Conservation (phyloP, 306 rosid species). For the Rosa persica region DNA sequence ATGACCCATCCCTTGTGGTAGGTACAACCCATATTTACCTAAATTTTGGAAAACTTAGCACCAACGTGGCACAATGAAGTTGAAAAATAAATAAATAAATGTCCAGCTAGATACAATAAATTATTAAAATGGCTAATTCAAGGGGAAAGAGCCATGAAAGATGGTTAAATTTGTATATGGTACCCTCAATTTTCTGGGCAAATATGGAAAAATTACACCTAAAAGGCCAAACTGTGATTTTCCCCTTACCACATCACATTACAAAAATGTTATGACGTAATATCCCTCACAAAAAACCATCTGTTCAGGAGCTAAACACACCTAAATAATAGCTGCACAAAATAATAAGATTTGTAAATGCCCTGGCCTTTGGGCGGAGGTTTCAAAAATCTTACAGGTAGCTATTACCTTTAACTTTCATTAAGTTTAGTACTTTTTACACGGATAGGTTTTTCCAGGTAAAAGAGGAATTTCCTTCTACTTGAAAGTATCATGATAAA, state of each 20-base stretch:
- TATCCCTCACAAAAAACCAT: neutral
- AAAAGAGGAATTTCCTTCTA: neutral
- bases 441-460: neutral
- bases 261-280: neutral
- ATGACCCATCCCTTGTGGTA: no score
- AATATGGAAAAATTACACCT: neutral
- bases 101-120: neutral
- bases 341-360: neutral
- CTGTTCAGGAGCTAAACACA: no score
- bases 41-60: neutral
- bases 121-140: neutral
- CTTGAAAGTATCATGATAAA: neutral
- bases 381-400: neutral
- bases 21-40: neutral
- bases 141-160: conserved; percentile 3
- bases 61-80: neutral
- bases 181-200: neutral
- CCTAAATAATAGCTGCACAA: neutral
- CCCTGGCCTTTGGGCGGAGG: neutral
- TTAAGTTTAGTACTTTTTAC: neutral
- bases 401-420: neutral
- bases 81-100: neutral
- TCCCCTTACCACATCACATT: neutral
- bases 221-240: neutral
- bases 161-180: neutral